Evolutionary conservation across 176 grass and related monocot genomes (phyloP).

Genomic region (Elaeis guineensis): DNA sequence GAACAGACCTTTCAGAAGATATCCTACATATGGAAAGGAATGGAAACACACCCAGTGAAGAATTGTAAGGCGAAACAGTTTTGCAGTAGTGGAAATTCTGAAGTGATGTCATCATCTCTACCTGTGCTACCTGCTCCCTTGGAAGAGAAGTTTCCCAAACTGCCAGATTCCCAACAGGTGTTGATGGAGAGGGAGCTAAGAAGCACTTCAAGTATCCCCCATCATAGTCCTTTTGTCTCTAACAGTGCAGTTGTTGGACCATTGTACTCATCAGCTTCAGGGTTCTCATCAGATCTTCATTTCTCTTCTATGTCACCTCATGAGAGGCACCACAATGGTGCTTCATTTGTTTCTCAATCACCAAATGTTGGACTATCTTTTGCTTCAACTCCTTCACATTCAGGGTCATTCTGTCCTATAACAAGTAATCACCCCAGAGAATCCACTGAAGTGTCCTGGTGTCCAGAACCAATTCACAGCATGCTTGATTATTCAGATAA

Average conservation of each 20-base stretch:
- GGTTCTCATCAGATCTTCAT: slow-evolving; percentile 20
- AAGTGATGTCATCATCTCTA: slow-evolving; percentile 9
- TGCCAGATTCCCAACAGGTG: slow-evolving; percentile 2
- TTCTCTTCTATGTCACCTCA: slow-evolving; percentile 11
- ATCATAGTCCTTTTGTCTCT: slow-evolving; percentile 4
- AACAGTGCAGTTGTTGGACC: slow-evolving; percentile 29
- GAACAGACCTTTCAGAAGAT: neutral
- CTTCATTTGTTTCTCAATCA: slow-evolving; percentile 32
- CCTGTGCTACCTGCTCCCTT: slow-evolving; percentile 1
- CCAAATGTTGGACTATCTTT: slow-evolving; percentile 27
- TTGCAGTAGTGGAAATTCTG: neutral
- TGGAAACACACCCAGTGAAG: neutral
- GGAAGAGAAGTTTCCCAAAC: slow-evolving; percentile 10
- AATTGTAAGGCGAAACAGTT: neutral
- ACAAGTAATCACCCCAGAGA: slow-evolving; percentile 39
- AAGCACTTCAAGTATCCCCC: neutral
- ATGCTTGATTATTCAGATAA: slow-evolving; percentile 36
- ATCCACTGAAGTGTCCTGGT: slow-evolving; percentile 31
- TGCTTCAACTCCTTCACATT: slow-evolving; percentile 20
- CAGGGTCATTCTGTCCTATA: slow-evolving; percentile 27
- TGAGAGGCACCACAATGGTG: slow-evolving; percentile 29
- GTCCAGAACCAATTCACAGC: slow-evolving; percentile 30
- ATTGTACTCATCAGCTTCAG: slow-evolving; percentile 30
- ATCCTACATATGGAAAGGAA: neutral
- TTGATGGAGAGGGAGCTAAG: neutral